These are phyloP conservation scores for Colletotrichum theobromicola DNA, from an alignment of 2,329 filamentous ascomycete species.

Conservation along the genomic window DNA sequence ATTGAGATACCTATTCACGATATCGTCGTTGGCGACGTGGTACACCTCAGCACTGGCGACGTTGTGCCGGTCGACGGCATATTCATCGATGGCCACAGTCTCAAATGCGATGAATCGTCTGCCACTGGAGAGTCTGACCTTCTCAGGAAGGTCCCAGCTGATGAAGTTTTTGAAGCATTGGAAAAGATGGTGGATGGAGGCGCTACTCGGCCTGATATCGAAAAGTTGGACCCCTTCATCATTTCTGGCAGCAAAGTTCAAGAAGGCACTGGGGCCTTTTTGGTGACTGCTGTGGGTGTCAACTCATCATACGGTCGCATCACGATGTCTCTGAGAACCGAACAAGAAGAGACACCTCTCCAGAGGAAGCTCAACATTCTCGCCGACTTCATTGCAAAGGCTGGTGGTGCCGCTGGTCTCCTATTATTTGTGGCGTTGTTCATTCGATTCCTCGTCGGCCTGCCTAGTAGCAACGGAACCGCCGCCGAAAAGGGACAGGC, in stretches of 20 bases:
- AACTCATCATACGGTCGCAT: slow-evolving; percentile 61
- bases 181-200: slow-evolving; percentile 55
- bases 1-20: slow-evolving; percentile 66
- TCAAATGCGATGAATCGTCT: slow-evolving; percentile 74
- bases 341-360: slow-evolving; percentile 57
- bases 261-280: slow-evolving; percentile 58
- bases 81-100: slow-evolving; percentile 65
- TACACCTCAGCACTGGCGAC: slow-evolving; percentile 72
- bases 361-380: slow-evolving; percentile 58
- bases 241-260: slow-evolving; percentile 62
- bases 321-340: slow-evolving; percentile 59
- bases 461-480: slow-evolving; percentile 53
- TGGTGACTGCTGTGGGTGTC: slow-evolving; percentile 60
- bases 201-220: slow-evolving; percentile 8
- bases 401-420: slow-evolving; percentile 67
- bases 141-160: slow-evolving; percentile 66
- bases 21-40: slow-evolving; percentile 68
- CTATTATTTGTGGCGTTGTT: slow-evolving; percentile 80
- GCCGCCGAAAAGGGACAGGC: slow-evolving; percentile 63
- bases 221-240: slow-evolving; percentile 62
- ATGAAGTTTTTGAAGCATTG: slow-evolving; percentile 63
- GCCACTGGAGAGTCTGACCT: slow-evolving; percentile 74
- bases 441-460: slow-evolving; percentile 74
- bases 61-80: slow-evolving; percentile 71
- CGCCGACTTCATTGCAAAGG: slow-evolving; percentile 39